Percentiles rank a stretch among this genome's conserved stretches.
Evolutionary conservation across 306 rosid genomes (phyloP).

Genomic region (Dryas drummondii): DNA sequence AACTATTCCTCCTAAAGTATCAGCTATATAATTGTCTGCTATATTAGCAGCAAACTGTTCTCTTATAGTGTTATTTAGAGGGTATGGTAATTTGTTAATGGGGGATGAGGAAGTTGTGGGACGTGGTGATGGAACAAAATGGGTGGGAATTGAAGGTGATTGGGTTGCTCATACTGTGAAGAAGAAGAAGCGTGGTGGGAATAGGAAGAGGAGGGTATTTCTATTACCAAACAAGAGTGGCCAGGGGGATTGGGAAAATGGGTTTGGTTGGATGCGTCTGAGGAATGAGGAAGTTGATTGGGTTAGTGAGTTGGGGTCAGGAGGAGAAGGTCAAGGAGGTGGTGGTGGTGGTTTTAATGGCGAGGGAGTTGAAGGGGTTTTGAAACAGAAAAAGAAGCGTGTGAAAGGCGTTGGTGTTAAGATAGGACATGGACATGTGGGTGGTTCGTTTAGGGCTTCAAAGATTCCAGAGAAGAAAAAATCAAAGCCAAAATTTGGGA

Average conservation of each 20-base stretch:
- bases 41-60: too few species aligned
- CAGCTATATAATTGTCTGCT: too few species aligned
- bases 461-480: not conserved
- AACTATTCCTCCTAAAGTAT: too few species aligned
- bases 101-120: not conserved
- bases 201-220: not conserved
- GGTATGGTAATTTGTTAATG: too few species aligned
- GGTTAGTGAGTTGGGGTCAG: not conserved
- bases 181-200: not conserved
- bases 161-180: not conserved
- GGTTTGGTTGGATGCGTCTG: not conserved
- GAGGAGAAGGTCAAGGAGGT: not conserved
- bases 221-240: too few species aligned
- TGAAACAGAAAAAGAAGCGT: not conserved
- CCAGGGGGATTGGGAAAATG: not conserved
- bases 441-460: not conserved
- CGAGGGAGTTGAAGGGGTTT: not conserved
- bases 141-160: not conserved
- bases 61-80: too few species aligned
- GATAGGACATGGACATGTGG: not conserved
- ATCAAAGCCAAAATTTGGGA: not conserved
- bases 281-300: not conserved
- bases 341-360: not conserved
- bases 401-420: not conserved
- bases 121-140: not conserved